Percentiles rank a stretch among this genome's conserved stretches.
phyloP scores from a whole-genome alignment of 768 basidiomycete genomes.

The Naematelia aurantialba region DNA sequence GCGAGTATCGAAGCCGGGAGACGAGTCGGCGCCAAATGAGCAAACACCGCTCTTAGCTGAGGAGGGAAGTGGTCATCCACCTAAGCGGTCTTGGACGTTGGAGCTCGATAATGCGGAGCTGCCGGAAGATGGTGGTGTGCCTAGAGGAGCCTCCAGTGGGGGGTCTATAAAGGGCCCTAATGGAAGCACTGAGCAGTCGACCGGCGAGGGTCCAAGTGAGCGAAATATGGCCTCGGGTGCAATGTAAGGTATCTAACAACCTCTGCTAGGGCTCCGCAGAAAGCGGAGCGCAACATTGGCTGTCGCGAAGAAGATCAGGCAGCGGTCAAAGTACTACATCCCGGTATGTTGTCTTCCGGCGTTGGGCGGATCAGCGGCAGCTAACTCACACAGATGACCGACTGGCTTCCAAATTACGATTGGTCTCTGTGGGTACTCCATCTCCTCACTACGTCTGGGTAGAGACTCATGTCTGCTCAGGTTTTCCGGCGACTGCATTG shows the following conservation, averaged over 20 bases:
- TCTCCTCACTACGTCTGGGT: slow-evolving; percentile 6
- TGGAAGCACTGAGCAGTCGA: neutral
- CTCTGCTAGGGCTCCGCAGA: slow-evolving; percentile 1
- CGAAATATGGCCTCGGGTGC: neutral
- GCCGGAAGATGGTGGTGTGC: neutral
- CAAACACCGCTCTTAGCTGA: neutral
- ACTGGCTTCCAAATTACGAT: slow-evolving; percentile 49
- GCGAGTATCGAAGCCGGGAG: neutral
- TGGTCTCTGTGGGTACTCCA: slow-evolving; percentile 35
- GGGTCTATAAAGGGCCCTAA: neutral
- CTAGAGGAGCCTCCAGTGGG: neutral
- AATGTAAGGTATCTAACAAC: neutral
- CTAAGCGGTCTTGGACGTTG: neutral
- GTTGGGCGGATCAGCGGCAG: neutral
- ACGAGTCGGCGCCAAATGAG: neutral
- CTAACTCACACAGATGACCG: slow-evolving; percentile 26
- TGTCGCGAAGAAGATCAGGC: slow-evolving; percentile 39
- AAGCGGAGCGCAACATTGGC: slow-evolving; percentile 11
- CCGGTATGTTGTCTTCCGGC: slow-evolving; percentile 22
- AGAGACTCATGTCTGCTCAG: slow-evolving; percentile 44
- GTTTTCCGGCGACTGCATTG: slow-evolving; percentile 69
- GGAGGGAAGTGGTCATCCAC: neutral
- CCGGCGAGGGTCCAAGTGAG: neutral
- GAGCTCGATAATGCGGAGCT: neutral
- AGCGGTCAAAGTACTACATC: slow-evolving; percentile 48